Conservation (phyloP, 2,329 filamentous ascomycete species). For the Botrytis medusae region DNA sequence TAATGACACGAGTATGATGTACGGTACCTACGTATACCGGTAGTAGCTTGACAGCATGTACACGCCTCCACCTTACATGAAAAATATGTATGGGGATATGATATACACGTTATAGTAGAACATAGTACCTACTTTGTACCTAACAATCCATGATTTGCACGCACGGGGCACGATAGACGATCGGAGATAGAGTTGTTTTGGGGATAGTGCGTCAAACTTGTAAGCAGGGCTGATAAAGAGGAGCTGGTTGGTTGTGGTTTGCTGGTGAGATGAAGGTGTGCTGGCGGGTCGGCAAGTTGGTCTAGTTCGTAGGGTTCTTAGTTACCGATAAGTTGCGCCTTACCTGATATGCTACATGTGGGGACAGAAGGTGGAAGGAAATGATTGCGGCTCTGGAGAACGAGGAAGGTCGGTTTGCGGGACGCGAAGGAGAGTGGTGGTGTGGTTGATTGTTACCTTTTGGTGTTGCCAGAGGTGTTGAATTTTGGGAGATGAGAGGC, state of each 20-base stretch:
- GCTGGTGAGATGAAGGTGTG: constrained; percentile 4
- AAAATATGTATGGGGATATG: background rate
- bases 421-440: constrained; percentile 10
- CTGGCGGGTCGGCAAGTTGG: constrained; percentile 18
- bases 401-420: background rate
- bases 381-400: constrained; percentile 10
- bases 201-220: constrained; percentile 7
- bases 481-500: background rate
- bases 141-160: constrained; percentile 4
- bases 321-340: constrained; percentile 5
- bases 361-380: background rate
- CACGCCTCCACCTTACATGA: constrained; percentile 9
- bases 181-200: background rate
- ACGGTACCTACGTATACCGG: background rate
- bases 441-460: background rate
- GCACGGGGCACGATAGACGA: constrained; percentile 6
- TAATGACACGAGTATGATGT: constrained; percentile 13
- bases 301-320: constrained; percentile 9
- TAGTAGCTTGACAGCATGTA: background rate
- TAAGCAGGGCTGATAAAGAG: constrained; percentile 18
- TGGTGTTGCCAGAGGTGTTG: constrained; percentile 16
- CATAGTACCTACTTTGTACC: background rate
- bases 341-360: background rate
- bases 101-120: constrained; percentile 9
- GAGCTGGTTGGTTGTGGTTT: constrained; percentile 20